These are phyloP conservation scores for Spencermartinsiella europaea DNA, from an alignment of 805 yeast genomes.

Conservation along the genomic window DNA sequence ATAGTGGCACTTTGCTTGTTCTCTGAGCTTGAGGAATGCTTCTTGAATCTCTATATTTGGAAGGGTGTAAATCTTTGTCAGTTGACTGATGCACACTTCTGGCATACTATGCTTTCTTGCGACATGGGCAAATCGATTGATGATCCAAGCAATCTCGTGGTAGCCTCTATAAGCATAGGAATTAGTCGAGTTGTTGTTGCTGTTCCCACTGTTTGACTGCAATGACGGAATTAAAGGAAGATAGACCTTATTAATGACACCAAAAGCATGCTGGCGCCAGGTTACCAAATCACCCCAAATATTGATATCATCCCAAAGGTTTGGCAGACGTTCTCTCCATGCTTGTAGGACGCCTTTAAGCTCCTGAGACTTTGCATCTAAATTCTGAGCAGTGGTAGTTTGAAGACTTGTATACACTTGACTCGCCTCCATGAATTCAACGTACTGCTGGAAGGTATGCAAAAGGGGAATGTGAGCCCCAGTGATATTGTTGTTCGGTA, in stretches of 20 bases:
- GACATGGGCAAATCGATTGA: slow-evolving; percentile 96
- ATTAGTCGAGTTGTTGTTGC: slow-evolving; percentile 50
- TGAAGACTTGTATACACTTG: slow-evolving; percentile 85
- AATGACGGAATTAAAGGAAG: slow-evolving; percentile 85
- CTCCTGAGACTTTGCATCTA: slow-evolving; percentile 91
- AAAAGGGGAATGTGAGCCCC: slow-evolving; percentile 84
- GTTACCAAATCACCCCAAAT: slow-evolving; percentile 97
- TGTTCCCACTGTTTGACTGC: slow-evolving; percentile 49
- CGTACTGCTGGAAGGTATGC: slow-evolving; percentile 95
- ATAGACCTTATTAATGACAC: slow-evolving; percentile 89
- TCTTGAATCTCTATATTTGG: slow-evolving; percentile 99
- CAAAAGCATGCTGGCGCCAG: slow-evolving; percentile 98
- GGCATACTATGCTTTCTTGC: slow-evolving; percentile 96
- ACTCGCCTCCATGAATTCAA: slow-evolving; percentile 95
- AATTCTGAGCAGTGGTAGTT: slow-evolving; percentile 84
- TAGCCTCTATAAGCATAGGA: slow-evolving; percentile 96
- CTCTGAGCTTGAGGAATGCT: slow-evolving; percentile 90
- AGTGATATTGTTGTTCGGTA: slow-evolving; percentile 63
- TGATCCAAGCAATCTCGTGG: slow-evolving; percentile 99
- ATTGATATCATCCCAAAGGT: slow-evolving; percentile 95
- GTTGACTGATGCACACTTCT: slow-evolving; percentile 89
- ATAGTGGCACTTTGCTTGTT: slow-evolving; percentile 96
- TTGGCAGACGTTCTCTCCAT: slow-evolving; percentile 97
- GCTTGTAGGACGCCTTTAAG: slow-evolving; percentile 91
- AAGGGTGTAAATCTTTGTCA: slow-evolving; percentile 87